A percentile compares a stretch with the other conserved stretches of the same genome.
Evolutionary conservation across 352 stramenopile species (phyloP).

Genomic region (Blastocystis sp.): DNA sequence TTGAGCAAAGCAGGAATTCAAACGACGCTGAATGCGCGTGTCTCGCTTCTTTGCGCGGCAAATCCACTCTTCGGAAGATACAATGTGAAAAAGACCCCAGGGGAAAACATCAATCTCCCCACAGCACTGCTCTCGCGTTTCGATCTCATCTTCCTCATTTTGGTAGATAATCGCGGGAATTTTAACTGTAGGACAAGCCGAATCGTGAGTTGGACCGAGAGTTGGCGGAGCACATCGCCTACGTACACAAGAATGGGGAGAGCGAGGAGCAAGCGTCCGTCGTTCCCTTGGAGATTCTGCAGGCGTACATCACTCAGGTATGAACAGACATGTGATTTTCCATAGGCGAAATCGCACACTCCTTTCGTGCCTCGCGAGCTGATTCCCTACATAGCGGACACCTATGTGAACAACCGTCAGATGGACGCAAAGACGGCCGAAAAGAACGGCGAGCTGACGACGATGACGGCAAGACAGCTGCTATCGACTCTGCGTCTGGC

Average conservation of each 20-base stretch:
- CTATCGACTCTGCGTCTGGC: constrained; percentile 94
- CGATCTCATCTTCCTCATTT: constrained; percentile 94
- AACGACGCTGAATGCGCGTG: constrained; percentile 86
- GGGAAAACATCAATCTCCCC: constrained; percentile 97
- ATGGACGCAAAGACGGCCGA: constrained; percentile 78
- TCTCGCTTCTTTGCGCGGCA: constrained; percentile 78
- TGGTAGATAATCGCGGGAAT: constrained; percentile 67
- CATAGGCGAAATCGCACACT: constrained; percentile 70
- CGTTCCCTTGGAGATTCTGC: not conserved
- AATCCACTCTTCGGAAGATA: constrained; percentile 82
- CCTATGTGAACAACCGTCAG: constrained; percentile 89
- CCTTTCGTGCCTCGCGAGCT: constrained; percentile 87
- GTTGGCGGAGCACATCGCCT: constrained; percentile 19
- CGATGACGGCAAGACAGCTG: constrained; percentile 95
- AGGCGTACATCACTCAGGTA: constrained; percentile 1
- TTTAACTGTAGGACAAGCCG: constrained; percentile 2
- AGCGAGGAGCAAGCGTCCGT: not conserved
- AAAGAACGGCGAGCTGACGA: constrained; percentile 67
- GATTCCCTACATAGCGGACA: constrained; percentile 92
- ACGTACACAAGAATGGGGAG: constrained; percentile 18
- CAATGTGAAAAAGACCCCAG: constrained; percentile 71
- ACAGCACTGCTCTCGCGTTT: constrained; percentile 98
- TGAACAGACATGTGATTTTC: not conserved
- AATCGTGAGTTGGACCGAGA: not conserved
- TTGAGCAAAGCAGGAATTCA: constrained; percentile 98